Conservation (phyloP, 2,329 filamentous ascomycete genomes). For the Sarocladiaceae sp. region DNA sequence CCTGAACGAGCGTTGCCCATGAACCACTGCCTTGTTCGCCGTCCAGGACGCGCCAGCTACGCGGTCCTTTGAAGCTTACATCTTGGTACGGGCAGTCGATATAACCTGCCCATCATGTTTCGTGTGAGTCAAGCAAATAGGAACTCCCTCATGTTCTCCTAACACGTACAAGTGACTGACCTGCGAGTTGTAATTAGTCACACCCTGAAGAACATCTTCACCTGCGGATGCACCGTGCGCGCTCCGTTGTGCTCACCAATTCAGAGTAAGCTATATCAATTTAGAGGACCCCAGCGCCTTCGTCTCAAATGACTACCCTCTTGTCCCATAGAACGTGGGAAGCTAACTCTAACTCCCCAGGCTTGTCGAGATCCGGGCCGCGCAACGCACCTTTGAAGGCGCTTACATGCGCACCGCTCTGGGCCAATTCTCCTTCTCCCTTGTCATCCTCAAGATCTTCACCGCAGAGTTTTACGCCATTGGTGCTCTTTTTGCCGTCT, state of each 20-base stretch:
- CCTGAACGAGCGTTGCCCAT: no score
- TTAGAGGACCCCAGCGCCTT: background rate
- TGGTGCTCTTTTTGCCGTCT: slow-evolving; percentile 90
- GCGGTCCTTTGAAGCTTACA: slow-evolving; percentile 4
- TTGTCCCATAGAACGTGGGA: no score
- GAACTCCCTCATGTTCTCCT: no score
- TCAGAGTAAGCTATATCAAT: slow-evolving; percentile 48
- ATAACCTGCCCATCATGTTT: background rate
- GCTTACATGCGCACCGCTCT: slow-evolving; percentile 94
- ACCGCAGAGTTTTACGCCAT: slow-evolving; percentile 94
- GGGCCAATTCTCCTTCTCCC: slow-evolving; percentile 88
- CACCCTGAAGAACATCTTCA: slow-evolving; percentile 67
- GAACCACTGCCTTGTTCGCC: slow-evolving; percentile 4
- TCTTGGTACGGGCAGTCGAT: background rate
- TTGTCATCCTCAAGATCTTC: slow-evolving; percentile 89
- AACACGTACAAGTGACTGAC: background rate
- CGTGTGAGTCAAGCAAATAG: slow-evolving; percentile 7
- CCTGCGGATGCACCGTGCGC: slow-evolving; percentile 72
- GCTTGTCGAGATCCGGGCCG: slow-evolving; percentile 88
- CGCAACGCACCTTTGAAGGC: slow-evolving; percentile 94
- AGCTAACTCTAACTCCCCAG: slow-evolving; percentile 28
- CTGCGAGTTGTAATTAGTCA: slow-evolving; percentile 28
- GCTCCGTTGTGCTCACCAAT: slow-evolving; percentile 70
- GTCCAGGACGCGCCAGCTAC: slow-evolving; percentile 3
- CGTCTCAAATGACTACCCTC: no score